These are phyloP conservation scores for Capsicum rhomboideum DNA, from an alignment of 257 asterid genomes.

Conservation along the genomic window DNA sequence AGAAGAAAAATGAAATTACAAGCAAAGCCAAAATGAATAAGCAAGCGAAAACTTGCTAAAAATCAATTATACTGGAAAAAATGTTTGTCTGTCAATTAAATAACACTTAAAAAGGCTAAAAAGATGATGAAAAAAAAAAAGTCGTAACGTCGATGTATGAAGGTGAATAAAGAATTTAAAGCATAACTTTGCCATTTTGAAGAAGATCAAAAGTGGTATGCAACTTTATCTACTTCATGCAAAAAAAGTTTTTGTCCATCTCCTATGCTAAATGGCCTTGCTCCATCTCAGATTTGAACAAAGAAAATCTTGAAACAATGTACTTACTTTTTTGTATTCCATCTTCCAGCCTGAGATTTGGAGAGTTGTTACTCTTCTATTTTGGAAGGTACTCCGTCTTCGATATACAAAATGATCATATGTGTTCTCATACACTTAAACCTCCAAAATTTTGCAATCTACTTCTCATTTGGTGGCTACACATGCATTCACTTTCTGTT, in stretches of 20 bases:
- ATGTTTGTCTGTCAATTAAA: background rate
- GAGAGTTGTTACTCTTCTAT: background rate
- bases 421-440: background rate
- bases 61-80: background rate
- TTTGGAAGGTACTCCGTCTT: background rate
- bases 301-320: background rate
- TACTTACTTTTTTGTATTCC: background rate
- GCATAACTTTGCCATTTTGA: background rate
- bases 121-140: background rate
- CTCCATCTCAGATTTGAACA: background rate
- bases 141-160: background rate
- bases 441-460: background rate
- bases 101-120: background rate
- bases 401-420: background rate
- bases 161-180: background rate
- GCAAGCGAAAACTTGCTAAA: background rate
- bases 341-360: background rate
- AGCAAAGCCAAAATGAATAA: background rate
- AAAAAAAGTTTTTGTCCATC: background rate
- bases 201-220: background rate
- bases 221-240: background rate
- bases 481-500: slow-evolving; percentile 7
- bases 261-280: background rate
- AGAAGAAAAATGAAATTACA: background rate
- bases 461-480: background rate